Base-by-base conservation (phyloP, 2,329 filamentous ascomycete genomes). In the Penicillium sp. region DNA sequence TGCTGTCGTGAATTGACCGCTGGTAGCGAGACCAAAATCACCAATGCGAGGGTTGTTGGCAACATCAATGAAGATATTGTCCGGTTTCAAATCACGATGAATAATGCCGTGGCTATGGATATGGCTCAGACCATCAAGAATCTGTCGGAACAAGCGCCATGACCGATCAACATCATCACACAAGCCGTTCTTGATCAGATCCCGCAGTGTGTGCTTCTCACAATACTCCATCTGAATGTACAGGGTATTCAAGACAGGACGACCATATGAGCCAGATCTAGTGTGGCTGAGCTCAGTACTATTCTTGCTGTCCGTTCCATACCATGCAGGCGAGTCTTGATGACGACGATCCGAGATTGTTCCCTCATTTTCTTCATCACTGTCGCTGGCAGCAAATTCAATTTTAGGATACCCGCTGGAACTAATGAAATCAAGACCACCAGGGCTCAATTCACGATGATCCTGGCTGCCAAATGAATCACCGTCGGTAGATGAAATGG, bases 211-310 rank as follows among this genome's bases (percentile, higher is more conserved):
- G 64, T 90, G 86, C 70, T 93, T 95, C 72, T 98, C 93, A 69
- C 95, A 99, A 65, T 97, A 96, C 71, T 99, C 95, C 95, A 99
- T 99, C 59, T 96, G 95, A 55, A 99, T 98, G 72, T 97, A 99
- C 43, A 99, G 82, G 7, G 93, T 88, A 0, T 89, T 93, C 52
- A 84, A 85, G 58, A 84, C 83, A 4, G 84, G 80, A 54, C 83
- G 79, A 21, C 78, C 77, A 54, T 76, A 74, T 14, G 81, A 81
- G 52, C 77, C 78, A 19, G 80, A 81, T 51, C 76, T 74, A 46
- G 75, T 72, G 11, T 78, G 72, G 61, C 62, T 76, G 63, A 74
- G 65, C 46, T 78, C 76, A 33, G 65, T 67, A 26, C 73, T 64
- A 5, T 68, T 65, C 35, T 58, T 68, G 50, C 65, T 71, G 37